Percentiles rank a stretch among this genome's conserved stretches.
These are phyloP conservation scores for Colletotrichum sp. DNA, from an alignment of 2,329 filamentous ascomycete genomes.

Conservation along the genomic window DNA sequence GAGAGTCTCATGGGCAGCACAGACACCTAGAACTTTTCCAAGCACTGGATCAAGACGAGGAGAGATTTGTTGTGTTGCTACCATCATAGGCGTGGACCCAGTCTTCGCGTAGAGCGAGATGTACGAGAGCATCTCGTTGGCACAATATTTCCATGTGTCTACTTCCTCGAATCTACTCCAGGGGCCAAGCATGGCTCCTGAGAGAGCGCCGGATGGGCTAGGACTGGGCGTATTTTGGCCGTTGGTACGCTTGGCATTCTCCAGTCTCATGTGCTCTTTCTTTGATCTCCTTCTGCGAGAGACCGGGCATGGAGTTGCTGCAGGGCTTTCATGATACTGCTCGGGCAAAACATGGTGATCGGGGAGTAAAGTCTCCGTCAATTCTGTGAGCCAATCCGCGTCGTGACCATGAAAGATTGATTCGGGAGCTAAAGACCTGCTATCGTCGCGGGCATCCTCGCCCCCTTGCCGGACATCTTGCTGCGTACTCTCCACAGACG, in stretches of 20 bases:
- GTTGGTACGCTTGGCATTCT: background rate
- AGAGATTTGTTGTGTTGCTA: no score
- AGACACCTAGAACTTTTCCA: background rate
- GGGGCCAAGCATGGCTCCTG: background rate
- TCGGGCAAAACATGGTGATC: background rate
- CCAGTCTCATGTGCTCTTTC: background rate
- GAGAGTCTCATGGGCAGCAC: background rate
- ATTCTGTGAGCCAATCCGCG: background rate
- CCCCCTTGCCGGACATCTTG: background rate
- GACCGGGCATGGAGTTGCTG: background rate
- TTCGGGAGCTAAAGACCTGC: background rate
- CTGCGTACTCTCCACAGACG: background rate
- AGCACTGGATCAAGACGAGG: background rate
- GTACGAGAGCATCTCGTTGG: constrained; percentile 6
- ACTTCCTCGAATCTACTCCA: background rate
- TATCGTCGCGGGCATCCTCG: background rate
- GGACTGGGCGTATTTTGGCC: background rate
- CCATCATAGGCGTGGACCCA: background rate
- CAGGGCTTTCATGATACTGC: background rate
- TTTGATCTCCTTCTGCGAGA: background rate
- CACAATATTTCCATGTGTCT: background rate
- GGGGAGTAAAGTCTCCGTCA: background rate
- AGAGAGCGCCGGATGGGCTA: background rate
- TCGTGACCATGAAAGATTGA: background rate
- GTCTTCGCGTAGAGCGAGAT: background rate